These are phyloP conservation scores for Pseudoperonospora humuli DNA, from an alignment of 352 stramenopile species.

Conservation along the genomic window DNA sequence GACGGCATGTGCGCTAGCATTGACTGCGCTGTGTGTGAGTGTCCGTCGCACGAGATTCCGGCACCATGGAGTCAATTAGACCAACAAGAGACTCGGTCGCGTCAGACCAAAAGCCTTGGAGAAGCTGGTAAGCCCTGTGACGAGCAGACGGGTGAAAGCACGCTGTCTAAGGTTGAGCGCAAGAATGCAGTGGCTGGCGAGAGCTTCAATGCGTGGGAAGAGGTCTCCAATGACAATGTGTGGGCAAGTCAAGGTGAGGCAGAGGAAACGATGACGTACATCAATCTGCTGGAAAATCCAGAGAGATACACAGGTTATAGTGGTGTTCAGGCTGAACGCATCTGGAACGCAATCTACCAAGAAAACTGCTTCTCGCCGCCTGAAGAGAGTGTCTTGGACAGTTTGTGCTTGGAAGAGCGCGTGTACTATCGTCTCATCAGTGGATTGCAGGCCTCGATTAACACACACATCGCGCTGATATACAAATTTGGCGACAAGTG, in stretches of 20 bases:
- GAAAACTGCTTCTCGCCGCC: conserved; percentile 93
- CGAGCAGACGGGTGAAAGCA: conserved; percentile 63
- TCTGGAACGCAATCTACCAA: conserved; percentile 96
- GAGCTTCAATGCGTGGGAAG: conserved; percentile 57
- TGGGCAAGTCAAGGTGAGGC: conserved; percentile 47
- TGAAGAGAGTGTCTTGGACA: conserved; percentile 51
- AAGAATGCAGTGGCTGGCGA: conserved; percentile 60
- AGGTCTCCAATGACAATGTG: conserved; percentile 47
- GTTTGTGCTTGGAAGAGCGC: conserved; percentile 90
- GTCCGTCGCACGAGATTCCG: conserved; percentile 81
- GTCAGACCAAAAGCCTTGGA: background rate
- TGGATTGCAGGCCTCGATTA: conserved; percentile 94
- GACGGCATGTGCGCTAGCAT: conserved; percentile 87
- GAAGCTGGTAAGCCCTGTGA: conserved; percentile 41
- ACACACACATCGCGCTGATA: conserved; percentile 87
- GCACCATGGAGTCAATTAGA: conserved; percentile 68
- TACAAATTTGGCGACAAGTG: conserved; percentile 74
- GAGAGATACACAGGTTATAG: conserved; percentile 98
- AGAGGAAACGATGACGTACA: conserved; percentile 80
- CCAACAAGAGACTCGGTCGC: conserved; percentile 22
- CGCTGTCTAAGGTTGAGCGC: conserved; percentile 65
- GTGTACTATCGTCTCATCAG: conserved; percentile 95
- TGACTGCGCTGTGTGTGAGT: conserved; percentile 87
- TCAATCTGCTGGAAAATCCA: conserved; percentile 96
- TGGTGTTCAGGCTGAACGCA: conserved; percentile 84